phyloP scores from a whole-genome alignment of 208 protist genomes.

The Histomonas meleagridis region DNA sequence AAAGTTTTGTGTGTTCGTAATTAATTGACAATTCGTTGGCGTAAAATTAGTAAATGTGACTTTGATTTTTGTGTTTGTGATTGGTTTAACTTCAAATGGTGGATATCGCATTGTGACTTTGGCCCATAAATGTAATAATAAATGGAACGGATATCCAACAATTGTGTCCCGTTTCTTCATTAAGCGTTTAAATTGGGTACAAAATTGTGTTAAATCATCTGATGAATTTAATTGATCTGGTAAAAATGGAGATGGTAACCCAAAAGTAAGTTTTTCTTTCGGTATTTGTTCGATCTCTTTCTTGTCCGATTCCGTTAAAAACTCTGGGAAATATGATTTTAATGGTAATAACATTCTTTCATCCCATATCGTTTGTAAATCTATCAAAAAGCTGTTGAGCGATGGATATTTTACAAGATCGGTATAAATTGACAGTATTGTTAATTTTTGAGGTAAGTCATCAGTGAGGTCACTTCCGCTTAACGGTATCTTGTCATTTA shows the following conservation, averaged over 20 bases:
- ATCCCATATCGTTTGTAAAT: not conserved
- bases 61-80: not conserved
- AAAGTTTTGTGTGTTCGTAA: too few species aligned
- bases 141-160: not conserved
- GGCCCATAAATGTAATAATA: not conserved
- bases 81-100: too few species aligned
- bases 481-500: not conserved
- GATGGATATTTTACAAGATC: not conserved
- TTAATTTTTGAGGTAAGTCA: not conserved
- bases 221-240: not conserved
- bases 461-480: not conserved
- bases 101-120: not conserved
- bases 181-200: too few species aligned
- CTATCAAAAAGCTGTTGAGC: not conserved
- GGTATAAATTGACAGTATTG: not conserved
- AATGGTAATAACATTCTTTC: not conserved
- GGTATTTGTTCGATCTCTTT: not conserved
- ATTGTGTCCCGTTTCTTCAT: not conserved
- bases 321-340: not conserved
- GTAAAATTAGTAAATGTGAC: not conserved
- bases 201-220: too few species aligned
- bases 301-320: not conserved
- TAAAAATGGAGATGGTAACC: not conserved
- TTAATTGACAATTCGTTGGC: too few species aligned
- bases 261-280: not conserved